These are phyloP conservation scores for Sporothrix curviconia DNA, from an alignment of 2,329 filamentous ascomycete genomes.

Conservation along the genomic window DNA sequence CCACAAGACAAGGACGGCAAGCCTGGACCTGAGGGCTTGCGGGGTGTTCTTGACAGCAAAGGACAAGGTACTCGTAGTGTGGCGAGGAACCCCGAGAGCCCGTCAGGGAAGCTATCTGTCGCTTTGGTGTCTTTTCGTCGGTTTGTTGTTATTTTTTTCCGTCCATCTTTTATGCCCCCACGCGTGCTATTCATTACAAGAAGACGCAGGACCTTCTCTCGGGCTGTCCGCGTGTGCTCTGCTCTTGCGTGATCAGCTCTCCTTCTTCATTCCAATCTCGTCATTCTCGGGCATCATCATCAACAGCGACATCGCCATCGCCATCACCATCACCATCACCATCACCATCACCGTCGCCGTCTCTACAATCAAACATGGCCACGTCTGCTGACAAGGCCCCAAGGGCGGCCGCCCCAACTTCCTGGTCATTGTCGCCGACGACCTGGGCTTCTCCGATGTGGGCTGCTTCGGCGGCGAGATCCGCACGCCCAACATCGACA, in stretches of 20 bases:
- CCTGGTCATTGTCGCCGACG: conserved; percentile 6
- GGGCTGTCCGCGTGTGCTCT: neutral
- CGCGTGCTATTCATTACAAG: neutral
- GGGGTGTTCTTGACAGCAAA: no score
- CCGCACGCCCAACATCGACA: conserved; percentile 1
- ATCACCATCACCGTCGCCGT: no score
- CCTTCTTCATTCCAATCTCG: neutral
- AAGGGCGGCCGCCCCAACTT: neutral
- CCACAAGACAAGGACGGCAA: no score
- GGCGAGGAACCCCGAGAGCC: neutral
- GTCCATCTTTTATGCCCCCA: neutral
- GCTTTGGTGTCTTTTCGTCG: neutral
- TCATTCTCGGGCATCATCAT: neutral
- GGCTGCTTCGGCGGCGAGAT: conserved; percentile 7
- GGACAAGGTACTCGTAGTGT: no score
- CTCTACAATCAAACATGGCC: neutral
- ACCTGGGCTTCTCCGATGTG: neutral
- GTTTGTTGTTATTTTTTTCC: neutral
- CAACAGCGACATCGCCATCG: no score
- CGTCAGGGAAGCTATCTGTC: neutral
- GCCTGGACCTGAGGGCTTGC: no score
- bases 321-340: no score
- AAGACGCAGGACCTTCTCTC: neutral
- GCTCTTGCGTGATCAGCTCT: neutral
- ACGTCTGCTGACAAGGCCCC: neutral